These are phyloP conservation scores for Centrapalus pauciflorus DNA, from an alignment of 129 eudicot genomes.

Conservation along the genomic window DNA sequence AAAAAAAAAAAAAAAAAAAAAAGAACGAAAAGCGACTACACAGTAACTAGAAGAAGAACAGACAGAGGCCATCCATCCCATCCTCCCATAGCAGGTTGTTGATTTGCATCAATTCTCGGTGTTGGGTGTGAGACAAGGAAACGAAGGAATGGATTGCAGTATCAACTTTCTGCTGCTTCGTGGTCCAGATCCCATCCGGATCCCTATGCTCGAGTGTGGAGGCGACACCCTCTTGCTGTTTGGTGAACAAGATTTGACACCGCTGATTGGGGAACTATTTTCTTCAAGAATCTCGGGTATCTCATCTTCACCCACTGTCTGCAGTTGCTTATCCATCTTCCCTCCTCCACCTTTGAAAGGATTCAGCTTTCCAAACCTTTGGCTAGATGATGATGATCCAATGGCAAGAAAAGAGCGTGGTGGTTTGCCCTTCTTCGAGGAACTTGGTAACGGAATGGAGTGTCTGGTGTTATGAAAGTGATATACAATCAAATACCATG, in stretches of 20 bases:
- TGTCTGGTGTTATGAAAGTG: conserved; percentile 22
- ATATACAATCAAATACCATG: background rate
- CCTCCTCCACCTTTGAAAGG: conserved; percentile 36
- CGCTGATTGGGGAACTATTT: conserved; percentile 42
- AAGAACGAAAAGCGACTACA: conserved; percentile 13
- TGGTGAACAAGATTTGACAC: conserved; percentile 74
- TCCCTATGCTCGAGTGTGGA: conserved; percentile 49
- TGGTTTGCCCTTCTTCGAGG: conserved; percentile 76
- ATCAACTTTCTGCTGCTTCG: conserved; percentile 88
- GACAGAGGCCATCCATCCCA: conserved; percentile 8
- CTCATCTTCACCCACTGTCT: conserved; percentile 48
- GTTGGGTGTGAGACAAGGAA: conserved; percentile 74
- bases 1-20: background rate
- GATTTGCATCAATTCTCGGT: conserved; percentile 39
- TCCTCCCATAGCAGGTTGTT: background rate
- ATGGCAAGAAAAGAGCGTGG: conserved; percentile 55
- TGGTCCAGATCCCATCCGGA: conserved; percentile 38
- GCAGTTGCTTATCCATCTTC: conserved; percentile 41
- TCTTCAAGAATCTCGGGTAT: conserved; percentile 70
- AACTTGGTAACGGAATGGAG: conserved; percentile 34
- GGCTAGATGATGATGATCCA: conserved; percentile 37
- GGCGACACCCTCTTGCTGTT: conserved; percentile 91
- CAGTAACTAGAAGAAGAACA: conserved; percentile 29
- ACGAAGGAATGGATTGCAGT: conserved; percentile 82
- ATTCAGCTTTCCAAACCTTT: conserved; percentile 41